A percentile compares a stretch with the other conserved stretches of the same genome.
Evolutionary conservation across 495 filamentous ascomycete genomes (phyloP).

Genomic region (Mytilinidion resinicola): DNA sequence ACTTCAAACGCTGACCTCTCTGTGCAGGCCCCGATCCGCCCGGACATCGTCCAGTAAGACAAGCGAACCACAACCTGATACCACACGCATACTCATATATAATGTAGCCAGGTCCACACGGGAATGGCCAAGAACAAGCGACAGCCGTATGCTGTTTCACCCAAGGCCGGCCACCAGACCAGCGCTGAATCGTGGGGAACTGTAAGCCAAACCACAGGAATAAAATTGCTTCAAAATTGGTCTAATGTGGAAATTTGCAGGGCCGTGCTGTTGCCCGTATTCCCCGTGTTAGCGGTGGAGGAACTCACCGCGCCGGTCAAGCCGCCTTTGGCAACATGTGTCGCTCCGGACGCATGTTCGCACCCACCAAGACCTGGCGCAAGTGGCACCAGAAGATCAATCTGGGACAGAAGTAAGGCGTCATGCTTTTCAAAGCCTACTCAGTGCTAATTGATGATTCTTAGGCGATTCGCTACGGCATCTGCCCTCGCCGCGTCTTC

Average conservation of each 20-base stretch:
- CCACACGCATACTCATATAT: neutral
- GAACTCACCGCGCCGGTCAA: slow-evolving; percentile 99
- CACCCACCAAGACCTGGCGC: slow-evolving; percentile 98
- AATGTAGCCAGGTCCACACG: slow-evolving; percentile 65
- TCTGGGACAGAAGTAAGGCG: slow-evolving; percentile 79
- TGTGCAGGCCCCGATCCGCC: slow-evolving; percentile 71
- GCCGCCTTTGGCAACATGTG: slow-evolving; percentile 99
- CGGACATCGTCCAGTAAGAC: slow-evolving; percentile 85
- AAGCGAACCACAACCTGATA: slow-evolving; percentile 31
- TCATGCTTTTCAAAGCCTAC: slow-evolving; percentile 7
- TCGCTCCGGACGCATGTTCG: slow-evolving; percentile 99
- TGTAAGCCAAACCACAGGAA: slow-evolving; percentile 14
- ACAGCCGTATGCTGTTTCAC: slow-evolving; percentile 98
- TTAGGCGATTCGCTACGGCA: slow-evolving; percentile 89
- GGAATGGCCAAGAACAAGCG: slow-evolving; percentile 99
- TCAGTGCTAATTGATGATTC: neutral
- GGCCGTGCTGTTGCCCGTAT: slow-evolving; percentile 99
- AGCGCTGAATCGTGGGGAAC: slow-evolving; percentile 99
- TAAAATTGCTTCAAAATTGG: too few species aligned
- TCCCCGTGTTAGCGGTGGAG: slow-evolving; percentile 98
- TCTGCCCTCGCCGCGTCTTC: slow-evolving; percentile 96
- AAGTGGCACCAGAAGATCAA: slow-evolving; percentile 99
- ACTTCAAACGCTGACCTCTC: slow-evolving; percentile 3
- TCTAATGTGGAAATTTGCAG: too few species aligned
- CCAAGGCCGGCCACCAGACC: slow-evolving; percentile 99